phyloP scores from a whole-genome alignment of 2,329 filamentous ascomycete species.

The Helminthosporium solani region DNA sequence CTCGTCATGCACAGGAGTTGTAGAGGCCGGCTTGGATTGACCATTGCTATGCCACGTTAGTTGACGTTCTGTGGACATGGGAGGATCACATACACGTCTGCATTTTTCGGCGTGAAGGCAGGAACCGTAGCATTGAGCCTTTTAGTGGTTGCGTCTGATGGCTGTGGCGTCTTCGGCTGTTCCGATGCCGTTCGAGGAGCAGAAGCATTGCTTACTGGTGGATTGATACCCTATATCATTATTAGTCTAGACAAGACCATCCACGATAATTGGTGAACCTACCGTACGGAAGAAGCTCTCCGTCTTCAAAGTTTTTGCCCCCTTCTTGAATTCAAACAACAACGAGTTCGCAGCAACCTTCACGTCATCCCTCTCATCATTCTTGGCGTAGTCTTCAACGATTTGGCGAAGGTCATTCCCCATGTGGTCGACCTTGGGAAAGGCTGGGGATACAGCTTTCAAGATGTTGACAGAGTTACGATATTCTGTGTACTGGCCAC shows the following conservation, averaged over 20 bases:
- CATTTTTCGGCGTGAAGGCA: constrained; percentile 61
- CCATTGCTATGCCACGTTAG: constrained; percentile 3
- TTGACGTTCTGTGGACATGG: neutral
- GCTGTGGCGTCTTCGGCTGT: constrained; percentile 46
- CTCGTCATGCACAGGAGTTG: constrained; percentile 16
- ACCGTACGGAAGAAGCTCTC: constrained; percentile 73
- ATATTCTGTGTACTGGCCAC: constrained; percentile 95
- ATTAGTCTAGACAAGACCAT: constrained; percentile 18
- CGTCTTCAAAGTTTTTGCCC: constrained; percentile 69
- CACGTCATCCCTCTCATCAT: constrained; percentile 67
- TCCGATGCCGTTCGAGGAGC: constrained; percentile 26
- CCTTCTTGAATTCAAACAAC: constrained; percentile 67
- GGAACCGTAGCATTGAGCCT: constrained; percentile 57
- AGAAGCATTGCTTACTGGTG: constrained; percentile 10
- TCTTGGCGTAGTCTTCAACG: constrained; percentile 61
- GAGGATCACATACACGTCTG: constrained; percentile 27
- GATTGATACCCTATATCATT: constrained; percentile 19
- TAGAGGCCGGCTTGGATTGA: constrained; percentile 16
- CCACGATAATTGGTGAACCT: too few species aligned
- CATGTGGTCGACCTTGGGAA: constrained; percentile 89
- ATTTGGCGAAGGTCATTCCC: constrained; percentile 66
- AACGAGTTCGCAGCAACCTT: constrained; percentile 72
- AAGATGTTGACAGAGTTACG: constrained; percentile 91
- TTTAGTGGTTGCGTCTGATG: constrained; percentile 41
- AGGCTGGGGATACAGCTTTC: constrained; percentile 75